phyloP scores from a whole-genome alignment of 163 green algal species.

The Volvox carteri region DNA sequence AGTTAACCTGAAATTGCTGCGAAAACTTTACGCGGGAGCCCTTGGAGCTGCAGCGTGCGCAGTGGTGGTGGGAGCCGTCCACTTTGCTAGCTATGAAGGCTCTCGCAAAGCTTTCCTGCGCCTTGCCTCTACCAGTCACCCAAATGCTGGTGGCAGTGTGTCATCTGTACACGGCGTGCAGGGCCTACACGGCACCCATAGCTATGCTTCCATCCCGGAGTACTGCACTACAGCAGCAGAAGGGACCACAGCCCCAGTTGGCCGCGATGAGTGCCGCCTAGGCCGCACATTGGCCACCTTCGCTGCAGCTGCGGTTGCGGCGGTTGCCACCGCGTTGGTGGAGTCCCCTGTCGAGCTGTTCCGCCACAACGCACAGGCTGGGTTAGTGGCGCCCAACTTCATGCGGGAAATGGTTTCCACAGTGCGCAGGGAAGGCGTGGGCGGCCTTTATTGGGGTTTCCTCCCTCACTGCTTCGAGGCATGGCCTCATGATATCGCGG shows the following conservation, averaged over 20 bases:
- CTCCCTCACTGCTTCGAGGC: constrained; percentile 79
- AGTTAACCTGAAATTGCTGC: constrained; percentile 35
- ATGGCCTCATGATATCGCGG: constrained; percentile 80
- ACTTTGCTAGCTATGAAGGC: constrained; percentile 67
- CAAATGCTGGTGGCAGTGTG: not conserved
- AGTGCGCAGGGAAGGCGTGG: constrained; percentile 61
- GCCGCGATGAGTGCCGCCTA: not conserved
- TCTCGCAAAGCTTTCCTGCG: constrained; percentile 9
- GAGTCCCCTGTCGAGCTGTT: constrained; percentile 80
- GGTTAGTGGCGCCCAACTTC: constrained; percentile 58
- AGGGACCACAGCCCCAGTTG: not conserved
- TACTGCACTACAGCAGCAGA: not conserved
- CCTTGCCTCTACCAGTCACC: not conserved
- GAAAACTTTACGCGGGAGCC: constrained; percentile 46
- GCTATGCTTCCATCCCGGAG: not conserved
- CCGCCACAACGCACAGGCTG: constrained; percentile 59
- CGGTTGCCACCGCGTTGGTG: constrained; percentile 65
- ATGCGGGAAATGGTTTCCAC: constrained; percentile 61
- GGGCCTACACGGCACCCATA: not conserved
- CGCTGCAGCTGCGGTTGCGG: constrained; percentile 59
- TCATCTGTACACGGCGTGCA: not conserved
- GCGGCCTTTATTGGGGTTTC: constrained; percentile 76
- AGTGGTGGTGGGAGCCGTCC: constrained; percentile 71
- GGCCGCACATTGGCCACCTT: constrained; percentile 51
- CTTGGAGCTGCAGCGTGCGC: constrained; percentile 63